Evolutionary conservation across 352 stramenopile species (phyloP).

Genomic region (Phytophthora kernoviae): DNA sequence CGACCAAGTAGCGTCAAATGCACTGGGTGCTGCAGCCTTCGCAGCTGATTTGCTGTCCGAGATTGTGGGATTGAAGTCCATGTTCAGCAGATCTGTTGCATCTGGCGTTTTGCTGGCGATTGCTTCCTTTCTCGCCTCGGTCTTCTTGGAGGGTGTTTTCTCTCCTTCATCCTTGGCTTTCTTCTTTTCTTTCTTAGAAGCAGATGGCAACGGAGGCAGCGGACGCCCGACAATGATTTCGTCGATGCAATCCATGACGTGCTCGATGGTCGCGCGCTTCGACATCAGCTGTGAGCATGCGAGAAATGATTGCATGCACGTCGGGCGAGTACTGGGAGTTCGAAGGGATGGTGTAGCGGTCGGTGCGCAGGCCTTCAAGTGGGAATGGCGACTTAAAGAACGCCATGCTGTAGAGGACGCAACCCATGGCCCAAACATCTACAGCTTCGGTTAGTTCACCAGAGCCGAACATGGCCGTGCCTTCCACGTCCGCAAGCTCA

Average conservation of each 20-base stretch:
- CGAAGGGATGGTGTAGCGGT: conserved; percentile 93
- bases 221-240: conserved; percentile 53
- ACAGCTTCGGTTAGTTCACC: conserved; percentile 92
- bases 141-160: conserved; percentile 45
- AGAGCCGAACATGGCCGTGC: conserved; percentile 91
- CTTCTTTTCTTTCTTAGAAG: conserved; percentile 36
- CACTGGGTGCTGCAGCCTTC: conserved; percentile 15
- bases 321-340: conserved; percentile 89
- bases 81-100: conserved; percentile 57
- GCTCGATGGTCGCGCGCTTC: conserved; percentile 91
- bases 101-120: conserved; percentile 42
- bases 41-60: conserved; percentile 30
- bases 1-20: conserved; percentile 29
- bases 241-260: conserved; percentile 92
- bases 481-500: conserved; percentile 96
- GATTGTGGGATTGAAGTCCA: conserved; percentile 71
- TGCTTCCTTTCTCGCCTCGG: conserved; percentile 60
- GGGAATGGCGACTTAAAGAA: conserved; percentile 97
- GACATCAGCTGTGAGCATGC: conserved; percentile 91
- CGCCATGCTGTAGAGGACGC: conserved; percentile 95
- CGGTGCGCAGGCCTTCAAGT: conserved; percentile 93
- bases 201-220: conserved; percentile 38
- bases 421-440: conserved; percentile 95
- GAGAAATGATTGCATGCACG: conserved; percentile 89
- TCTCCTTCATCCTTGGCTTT: conserved; percentile 14